A percentile compares a stretch with the other conserved stretches of the same genome.
Evolutionary conservation across 768 basidiomycete genomes (phyloP).

Genomic region (Psilocybe azurescens): DNA sequence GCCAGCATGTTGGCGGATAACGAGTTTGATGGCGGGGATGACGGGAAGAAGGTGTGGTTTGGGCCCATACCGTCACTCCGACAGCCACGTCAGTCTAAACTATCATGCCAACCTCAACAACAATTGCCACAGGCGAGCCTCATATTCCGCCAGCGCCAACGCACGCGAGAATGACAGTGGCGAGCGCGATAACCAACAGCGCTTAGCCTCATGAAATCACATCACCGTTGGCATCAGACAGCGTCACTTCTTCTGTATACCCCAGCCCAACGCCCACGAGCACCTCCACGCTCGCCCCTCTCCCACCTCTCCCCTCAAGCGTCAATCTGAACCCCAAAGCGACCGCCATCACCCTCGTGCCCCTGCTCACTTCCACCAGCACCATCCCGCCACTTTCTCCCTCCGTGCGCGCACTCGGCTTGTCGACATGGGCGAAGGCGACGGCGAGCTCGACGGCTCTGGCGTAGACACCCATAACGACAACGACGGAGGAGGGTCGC

Average conservation of each 20-base stretch:
- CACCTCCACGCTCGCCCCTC: slow-evolving; percentile 34
- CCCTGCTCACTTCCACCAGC: slow-evolving; percentile 54
- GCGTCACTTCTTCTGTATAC: neutral
- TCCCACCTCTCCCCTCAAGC: slow-evolving; percentile 48
- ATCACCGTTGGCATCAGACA: neutral
- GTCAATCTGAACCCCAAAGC: slow-evolving; percentile 57
- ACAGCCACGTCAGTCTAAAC: neutral
- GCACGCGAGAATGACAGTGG: neutral
- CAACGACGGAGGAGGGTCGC: slow-evolving; percentile 47
- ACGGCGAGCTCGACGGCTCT: slow-evolving; percentile 39
- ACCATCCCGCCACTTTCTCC: slow-evolving; percentile 57
- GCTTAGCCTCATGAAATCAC: neutral
- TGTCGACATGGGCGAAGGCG: slow-evolving; percentile 47
- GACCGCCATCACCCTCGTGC: slow-evolving; percentile 67
- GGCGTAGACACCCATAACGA: neutral
- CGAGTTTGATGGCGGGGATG: neutral
- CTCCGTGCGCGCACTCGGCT: slow-evolving; percentile 69
- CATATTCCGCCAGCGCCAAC: neutral
- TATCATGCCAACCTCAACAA: neutral
- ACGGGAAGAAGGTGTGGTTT: too few relatives aligned
- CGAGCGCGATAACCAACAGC: too few relatives aligned
- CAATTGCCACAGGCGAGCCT: neutral
- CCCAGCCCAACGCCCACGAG: slow-evolving; percentile 10
- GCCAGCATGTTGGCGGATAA: slow-evolving; percentile 28
- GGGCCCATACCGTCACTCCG: neutral